A percentile compares a stretch with the other conserved stretches of the same genome.
These are phyloP conservation scores for Agastache rugosa DNA, from an alignment of 257 asterid species.

Conservation along the genomic window DNA sequence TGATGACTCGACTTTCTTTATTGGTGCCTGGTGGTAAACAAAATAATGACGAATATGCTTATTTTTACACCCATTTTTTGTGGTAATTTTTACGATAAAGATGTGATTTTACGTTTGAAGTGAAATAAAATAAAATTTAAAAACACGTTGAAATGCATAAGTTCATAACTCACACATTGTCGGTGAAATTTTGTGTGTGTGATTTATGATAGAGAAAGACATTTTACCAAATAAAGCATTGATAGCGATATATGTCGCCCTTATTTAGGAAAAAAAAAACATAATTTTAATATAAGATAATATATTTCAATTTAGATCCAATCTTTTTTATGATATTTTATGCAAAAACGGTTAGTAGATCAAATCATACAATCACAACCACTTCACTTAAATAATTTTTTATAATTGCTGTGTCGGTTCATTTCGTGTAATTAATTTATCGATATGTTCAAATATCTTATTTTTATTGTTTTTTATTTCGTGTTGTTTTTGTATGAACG, in stretches of 20 bases:
- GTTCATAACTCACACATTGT: not conserved
- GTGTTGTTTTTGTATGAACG: not conserved
- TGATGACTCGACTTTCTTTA: not conserved
- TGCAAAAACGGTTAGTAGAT: slow-evolving; percentile 10
- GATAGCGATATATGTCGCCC: slow-evolving; percentile 23
- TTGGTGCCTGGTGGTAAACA: not conserved
- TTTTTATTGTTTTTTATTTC: not conserved
- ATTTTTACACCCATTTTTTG: not conserved
- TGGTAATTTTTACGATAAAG: not conserved
- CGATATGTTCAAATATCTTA: not conserved
- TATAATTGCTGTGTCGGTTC: not conserved
- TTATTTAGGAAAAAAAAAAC: not conserved
- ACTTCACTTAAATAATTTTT: not conserved
- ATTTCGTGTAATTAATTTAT: too few relatives aligned
- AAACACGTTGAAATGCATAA: not conserved
- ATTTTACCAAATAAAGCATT: slow-evolving; percentile 38
- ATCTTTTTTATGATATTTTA: not conserved
- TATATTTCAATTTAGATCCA: not conserved
- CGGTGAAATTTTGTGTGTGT: slow-evolving; percentile 26
- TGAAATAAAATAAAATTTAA: not conserved
- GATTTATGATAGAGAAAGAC: slow-evolving; percentile 37
- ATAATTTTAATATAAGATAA: not conserved
- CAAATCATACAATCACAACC: slow-evolving; percentile 17
- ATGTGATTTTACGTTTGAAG: not conserved
- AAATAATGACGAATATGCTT: not conserved